phyloP scores from a whole-genome alignment of 768 basidiomycete genomes.

The Tremella yokohamensis region DNA sequence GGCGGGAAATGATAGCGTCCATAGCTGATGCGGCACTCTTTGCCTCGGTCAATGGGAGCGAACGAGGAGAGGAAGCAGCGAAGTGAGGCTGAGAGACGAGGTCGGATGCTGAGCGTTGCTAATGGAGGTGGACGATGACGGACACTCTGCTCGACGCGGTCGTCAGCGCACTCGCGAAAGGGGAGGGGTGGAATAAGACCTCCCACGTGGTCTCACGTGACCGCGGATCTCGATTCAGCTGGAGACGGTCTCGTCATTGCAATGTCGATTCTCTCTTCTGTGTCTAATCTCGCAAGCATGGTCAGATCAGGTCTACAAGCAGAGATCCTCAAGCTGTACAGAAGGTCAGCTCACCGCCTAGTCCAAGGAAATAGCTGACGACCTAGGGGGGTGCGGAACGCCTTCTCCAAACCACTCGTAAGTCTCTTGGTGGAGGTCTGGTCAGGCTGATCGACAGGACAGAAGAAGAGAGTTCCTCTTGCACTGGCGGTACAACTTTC shows the following conservation, averaged over 20 bases:
- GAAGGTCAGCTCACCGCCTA: slow-evolving; percentile 24
- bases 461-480: slow-evolving; percentile 43
- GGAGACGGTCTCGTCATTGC: background rate
- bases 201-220: no score
- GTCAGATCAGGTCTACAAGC: slow-evolving; percentile 47
- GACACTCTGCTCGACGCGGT: no score
- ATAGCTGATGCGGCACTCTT: slow-evolving; percentile 24
- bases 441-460: background rate
- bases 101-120: no score
- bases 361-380: slow-evolving; percentile 8
- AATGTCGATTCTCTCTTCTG: no score
- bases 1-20: slow-evolving; percentile 32
- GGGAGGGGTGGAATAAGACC: no score
- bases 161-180: no score
- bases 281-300: slow-evolving; percentile 10
- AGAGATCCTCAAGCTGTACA: slow-evolving; percentile 49
- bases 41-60: no score
- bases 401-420: slow-evolving; percentile 34
- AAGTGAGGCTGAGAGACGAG: no score
- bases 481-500: slow-evolving; percentile 47
- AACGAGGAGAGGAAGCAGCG: background rate
- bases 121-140: no score
- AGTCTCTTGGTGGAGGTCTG: slow-evolving; percentile 1
- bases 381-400: slow-evolving; percentile 36
- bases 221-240: background rate